A percentile compares a stretch with the other conserved stretches of the same genome.
These are phyloP conservation scores for Scheffersomyces parashehatae DNA, from an alignment of 1,139 yeast species.

Conservation along the genomic window DNA sequence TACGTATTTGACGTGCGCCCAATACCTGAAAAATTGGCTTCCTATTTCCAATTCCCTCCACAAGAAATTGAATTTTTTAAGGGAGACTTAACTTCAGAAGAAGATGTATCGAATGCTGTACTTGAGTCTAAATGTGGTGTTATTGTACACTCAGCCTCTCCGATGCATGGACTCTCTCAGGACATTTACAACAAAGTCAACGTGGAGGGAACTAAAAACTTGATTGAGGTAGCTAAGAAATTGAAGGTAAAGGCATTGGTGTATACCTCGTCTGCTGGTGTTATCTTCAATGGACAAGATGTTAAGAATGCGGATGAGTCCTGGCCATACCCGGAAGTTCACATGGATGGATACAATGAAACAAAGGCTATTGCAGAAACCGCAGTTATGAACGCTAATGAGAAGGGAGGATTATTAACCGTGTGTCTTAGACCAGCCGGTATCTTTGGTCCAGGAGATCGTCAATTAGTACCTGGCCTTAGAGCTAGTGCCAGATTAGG, in stretches of 20 bases:
- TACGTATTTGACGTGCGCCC: constrained; percentile 92
- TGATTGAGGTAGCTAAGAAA: constrained; percentile 64
- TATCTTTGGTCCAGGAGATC: constrained; percentile 97
- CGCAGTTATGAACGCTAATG: constrained; percentile 72
- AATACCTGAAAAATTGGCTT: constrained; percentile 67
- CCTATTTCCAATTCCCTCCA: constrained; percentile 73
- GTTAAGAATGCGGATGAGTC: constrained; percentile 88
- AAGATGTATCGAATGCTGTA: constrained; percentile 69
- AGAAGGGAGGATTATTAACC: constrained; percentile 59
- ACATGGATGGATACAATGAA: constrained; percentile 96
- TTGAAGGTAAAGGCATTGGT: constrained; percentile 66
- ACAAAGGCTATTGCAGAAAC: constrained; percentile 93
- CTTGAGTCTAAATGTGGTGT: constrained; percentile 62
- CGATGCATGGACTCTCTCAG: constrained; percentile 54
- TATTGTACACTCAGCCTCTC: constrained; percentile 95
- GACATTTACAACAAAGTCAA: constrained; percentile 86
- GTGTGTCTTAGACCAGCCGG: constrained; percentile 96
- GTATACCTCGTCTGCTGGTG: constrained; percentile 97
- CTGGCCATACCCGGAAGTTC: constrained; percentile 87
- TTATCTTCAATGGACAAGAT: constrained; percentile 90
- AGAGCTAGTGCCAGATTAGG: constrained; percentile 81
- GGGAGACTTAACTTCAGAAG: constrained; percentile 82
- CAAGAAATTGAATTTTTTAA: constrained; percentile 57
- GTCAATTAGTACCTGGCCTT: constrained; percentile 93
- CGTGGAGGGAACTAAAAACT: constrained; percentile 81